Base-by-base conservation (phyloP, 2,329 filamentous ascomycete species). In the Aspergillus felis region DNA sequence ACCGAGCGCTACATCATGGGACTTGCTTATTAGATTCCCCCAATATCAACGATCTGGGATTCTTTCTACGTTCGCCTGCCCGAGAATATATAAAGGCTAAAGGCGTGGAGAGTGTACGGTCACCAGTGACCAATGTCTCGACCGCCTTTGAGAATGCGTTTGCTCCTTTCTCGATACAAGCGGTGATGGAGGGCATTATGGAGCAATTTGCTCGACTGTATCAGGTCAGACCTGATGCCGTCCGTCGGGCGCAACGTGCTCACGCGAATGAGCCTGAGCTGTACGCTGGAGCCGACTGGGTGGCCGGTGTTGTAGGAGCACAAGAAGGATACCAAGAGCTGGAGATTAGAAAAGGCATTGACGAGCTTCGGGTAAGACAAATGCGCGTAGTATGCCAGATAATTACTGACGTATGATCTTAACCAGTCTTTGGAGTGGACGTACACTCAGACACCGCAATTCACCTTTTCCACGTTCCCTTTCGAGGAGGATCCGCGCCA, bases 71-170 rank as follows among this genome's bases (percentile, higher is more conserved):
- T 24, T 92, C 91, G n/a, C 91, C 92, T 0, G 90, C 89, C 0
- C 87, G 87, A 64, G 81, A 82, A 0, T 92, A 85, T 69, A 87
- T 97, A 68, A 85, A 85, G 60, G 90, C 91, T 0, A 87, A 89
- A 59, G 94, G 94, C 0, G 92, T 97, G 1, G 91, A 94, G 66
- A 97, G 93, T 71, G 92, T 97, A 47, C 87, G 90, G 60, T 96
- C 91, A 50, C 85, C 87, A 0, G 88, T 97, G 10, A 82, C 84
- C 7, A 99, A 97, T 74, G 86, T 96, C 1, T 83, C 85, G 3
- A 72, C 91, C 0, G 76, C 71, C 14, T 75, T 81, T 41, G 66
- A 71, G 17, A 67, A 74, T 38, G 82, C 82, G 47, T 74, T 78
- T 51, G 55, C 65, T 22, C 68, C 68, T 1, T 79, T 85, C 38